Base-by-base conservation (phyloP, 441 rosid genomes). In the Erodium texanum region DNA sequence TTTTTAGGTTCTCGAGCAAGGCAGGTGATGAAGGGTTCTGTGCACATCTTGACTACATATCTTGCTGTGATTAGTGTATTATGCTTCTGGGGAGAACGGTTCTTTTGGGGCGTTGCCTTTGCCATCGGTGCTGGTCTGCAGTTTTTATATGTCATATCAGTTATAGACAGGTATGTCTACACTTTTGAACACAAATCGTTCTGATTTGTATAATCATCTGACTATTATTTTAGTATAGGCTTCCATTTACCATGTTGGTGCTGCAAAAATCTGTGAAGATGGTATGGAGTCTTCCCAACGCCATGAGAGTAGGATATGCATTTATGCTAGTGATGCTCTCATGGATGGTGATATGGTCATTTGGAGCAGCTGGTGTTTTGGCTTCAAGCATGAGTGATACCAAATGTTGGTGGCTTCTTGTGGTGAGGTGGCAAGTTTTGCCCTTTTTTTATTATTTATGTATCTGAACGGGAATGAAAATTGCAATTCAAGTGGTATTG, bases 391-490 rank as follows among this genome's bases (percentile, higher is more conserved):
- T 87, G 86, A 92, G 76, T 7, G 83, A 85, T 73, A 81, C 78
- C 0, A 89, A 86, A 64, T 80, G 92, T 64, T 91, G 93, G 96
- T 94, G 99, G 95, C 96, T 94, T 87, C 94, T 94, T 85, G 83
- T 91, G 99, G 99, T 93, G 99, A 93, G 96, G 88, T 84, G 97
- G 96, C 96, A 89, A 93, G 99, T 89, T 90, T 83, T 91, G 83
- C 81, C 75, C 75, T 80, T 76, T 24, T 68, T 77, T 76, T 67
- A 66, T 70, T 77, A 62, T 54, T 38, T 50, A 68, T 43, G 72
- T 38, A 38, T 64, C 71, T 76, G 12, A 43, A 43, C 11, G 52
- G n/a, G 77, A 72, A 75, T 77, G 66, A 41, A 61, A 80, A 71
- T 70, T 58, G 67, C 66, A 68, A 76, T 58, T 68, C 43, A 58